Evolutionary conservation across 1,139 yeast species (phyloP), one percentile per base, ranked within the genome.

Genomic region (Sugiyamaella paludigena): DNA sequence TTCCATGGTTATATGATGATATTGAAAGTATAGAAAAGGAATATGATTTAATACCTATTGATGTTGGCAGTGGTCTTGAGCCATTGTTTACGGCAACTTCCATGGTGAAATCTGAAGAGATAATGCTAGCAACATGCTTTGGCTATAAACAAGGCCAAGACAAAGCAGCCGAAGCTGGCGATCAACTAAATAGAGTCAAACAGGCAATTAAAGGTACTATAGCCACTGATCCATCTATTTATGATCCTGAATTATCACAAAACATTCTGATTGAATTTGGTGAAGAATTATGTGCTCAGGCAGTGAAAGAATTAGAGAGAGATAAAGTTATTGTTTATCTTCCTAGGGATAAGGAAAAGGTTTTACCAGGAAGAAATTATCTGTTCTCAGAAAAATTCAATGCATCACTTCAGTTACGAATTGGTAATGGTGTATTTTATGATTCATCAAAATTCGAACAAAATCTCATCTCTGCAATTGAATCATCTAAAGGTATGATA

Each of bases 331-430:
- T 84, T 52, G 70, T 77, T 1, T 68, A 67, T 53, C 75, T 76
- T 48, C 71, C 75, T 15, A 76, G 80, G 2, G 75, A 76, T 30
- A 73, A 70, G 24, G 70, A 76, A 0, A 71, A 72, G 36, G 70
- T 76, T 9, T 48, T 59, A 3, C 67, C 70, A 0, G 74, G 73
- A 0, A 57, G 74, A 19, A 77, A 79, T 50, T 84, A 83, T 57
- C 65, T 71, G 6, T 66, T 86, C 37, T 79, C 87, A 1, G 95
- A 86, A 27, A 75, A 71, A 51, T 74, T 83, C 34, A 64, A 73
- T 48, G 66, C 67, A 38, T 51, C 75, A 4, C 59, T 81, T 15
- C 70, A 69, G 11, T 70, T 72, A 39, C 71, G 73, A 47, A 63
- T 76, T 6, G 73, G 76, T 37, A 64, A 65, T 1, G 63, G 68